Percentiles rank a stretch among this genome's conserved stretches.
Evolutionary conservation across 306 rosid genomes (phyloP).

Genomic region (Vicia sativa): DNA sequence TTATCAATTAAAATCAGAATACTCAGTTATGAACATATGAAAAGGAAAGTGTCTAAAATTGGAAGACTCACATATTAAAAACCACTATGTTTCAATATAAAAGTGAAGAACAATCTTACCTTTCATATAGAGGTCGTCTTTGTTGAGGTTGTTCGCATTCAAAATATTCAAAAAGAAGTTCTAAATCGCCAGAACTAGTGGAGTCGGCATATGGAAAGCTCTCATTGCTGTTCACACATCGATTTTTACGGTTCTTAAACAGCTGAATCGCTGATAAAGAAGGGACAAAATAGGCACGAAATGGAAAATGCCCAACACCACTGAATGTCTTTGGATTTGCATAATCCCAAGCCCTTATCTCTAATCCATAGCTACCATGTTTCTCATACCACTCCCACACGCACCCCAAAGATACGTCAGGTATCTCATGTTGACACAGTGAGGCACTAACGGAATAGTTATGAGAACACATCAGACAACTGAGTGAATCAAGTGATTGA

Average conservation of each 20-base stretch:
- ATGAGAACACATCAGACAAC: constrained; percentile 48
- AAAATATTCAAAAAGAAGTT: constrained; percentile 84
- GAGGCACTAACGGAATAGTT: constrained; percentile 44
- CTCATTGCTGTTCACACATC: constrained; percentile 21
- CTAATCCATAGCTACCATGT: constrained; percentile 83
- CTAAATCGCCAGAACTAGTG: constrained; percentile 47
- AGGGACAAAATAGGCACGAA: constrained; percentile 81
- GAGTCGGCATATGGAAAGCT: constrained; percentile 35
- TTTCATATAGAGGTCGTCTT: constrained; percentile 71
- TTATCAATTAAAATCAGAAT: no score
- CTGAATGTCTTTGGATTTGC: constrained; percentile 49
- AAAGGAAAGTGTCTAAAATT: no score
- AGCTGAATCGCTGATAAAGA: constrained; percentile 85
- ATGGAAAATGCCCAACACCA: constrained; percentile 46
- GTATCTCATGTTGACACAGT: constrained; percentile 62
- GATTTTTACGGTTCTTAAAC: constrained; percentile 48
- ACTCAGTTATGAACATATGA: no score
- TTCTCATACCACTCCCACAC: constrained; percentile 92
- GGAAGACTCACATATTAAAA: neutral
- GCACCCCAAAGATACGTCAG: constrained; percentile 58
- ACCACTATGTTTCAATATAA: constrained; percentile 22
- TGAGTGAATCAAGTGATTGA: constrained; percentile 36
- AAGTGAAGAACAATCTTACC: constrained; percentile 49
- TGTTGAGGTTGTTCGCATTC: constrained; percentile 79
- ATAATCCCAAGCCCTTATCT: constrained; percentile 61